Base-by-base conservation (phyloP, 306 rosid genomes). In the Senna siamea region DNA sequence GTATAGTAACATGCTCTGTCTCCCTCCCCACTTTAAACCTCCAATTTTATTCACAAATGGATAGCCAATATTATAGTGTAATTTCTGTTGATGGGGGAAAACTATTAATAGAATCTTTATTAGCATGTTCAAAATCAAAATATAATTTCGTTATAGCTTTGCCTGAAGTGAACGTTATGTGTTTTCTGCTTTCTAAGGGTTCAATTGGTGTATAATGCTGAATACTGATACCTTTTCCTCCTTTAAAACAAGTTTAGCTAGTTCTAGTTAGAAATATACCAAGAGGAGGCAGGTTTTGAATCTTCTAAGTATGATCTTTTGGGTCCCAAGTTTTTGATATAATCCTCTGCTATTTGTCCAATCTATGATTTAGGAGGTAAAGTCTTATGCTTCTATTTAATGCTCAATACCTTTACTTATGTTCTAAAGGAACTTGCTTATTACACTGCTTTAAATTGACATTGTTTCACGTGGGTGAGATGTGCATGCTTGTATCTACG, bases 161-260 rank as follows among this genome's bases (percentile, higher is more conserved):
- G 63, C 20, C 22, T 37, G 44, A 30, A 30, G 44, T 44, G 38
- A 65, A 23, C 50, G n/a, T n/a, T 17, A 50, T 17, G 37, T 38
- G 15, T 17, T 54, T 54, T 54, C 46, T 71, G 56, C 57, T 41
- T 56, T 71, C 6, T 14, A 23, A 40, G 28, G 65, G 55, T 38
- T 20, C 17, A 54, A 38, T 34, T 34, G 43, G 38, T 61, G 62
- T 55, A 12, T 38, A 56, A 56, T 23, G 23, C 9, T 56, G 9
- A 22, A 5, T 22, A 4, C 7, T 55, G 35, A 14, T 54, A 22
- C 60, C 5, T 20, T 52, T 1, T 9, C 58, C 13, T 20, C 50
- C 50, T n/a, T n/a, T 10, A 41, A 32, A 67, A 76, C 62, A 67
- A 57, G 53, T 34, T 67, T 57, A 32, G 22, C 61, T 57, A 19